phyloP scores from a whole-genome alignment of 345 rosid species.

The Boechera divaricarpa region DNA sequence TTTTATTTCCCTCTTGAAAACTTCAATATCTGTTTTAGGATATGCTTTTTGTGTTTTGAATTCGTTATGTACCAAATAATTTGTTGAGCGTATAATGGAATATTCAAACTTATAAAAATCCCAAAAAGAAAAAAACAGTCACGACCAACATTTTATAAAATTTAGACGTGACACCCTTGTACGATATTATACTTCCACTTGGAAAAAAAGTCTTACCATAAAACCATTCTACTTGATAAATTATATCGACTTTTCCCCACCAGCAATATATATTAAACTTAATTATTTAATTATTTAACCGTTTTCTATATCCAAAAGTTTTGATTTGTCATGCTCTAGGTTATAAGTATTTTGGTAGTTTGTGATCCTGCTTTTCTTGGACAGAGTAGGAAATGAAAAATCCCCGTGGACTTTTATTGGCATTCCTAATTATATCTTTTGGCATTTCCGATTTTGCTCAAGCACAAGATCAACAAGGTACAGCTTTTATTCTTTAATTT shows the following conservation, averaged over 20 bases:
- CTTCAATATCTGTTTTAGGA: too few relatives aligned
- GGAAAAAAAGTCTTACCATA: neutral
- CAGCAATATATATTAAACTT: neutral
- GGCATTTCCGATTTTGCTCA: slow-evolving; percentile 16
- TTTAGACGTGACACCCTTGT: neutral
- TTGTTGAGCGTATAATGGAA: too few relatives aligned
- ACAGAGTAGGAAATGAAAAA: slow-evolving; percentile 21
- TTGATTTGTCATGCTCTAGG: slow-evolving; percentile 18
- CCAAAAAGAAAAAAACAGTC: too few relatives aligned
- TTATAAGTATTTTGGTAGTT: neutral
- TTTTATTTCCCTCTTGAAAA: too few relatives aligned
- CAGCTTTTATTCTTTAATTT: neutral
- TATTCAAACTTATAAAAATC: too few relatives aligned
- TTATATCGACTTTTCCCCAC: neutral
- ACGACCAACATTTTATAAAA: too few relatives aligned
- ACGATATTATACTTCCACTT: neutral
- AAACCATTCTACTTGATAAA: neutral
- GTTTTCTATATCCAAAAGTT: neutral
- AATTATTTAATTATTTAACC: slow-evolving; percentile 1
- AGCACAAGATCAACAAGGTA: slow-evolving; percentile 46
- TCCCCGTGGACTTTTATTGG: slow-evolving; percentile 8
- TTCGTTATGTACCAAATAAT: too few relatives aligned
- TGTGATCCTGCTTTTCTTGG: slow-evolving; percentile 4
- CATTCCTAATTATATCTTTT: slow-evolving; percentile 20
- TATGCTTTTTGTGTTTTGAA: too few relatives aligned